phyloP scores from a whole-genome alignment of 257 asterid genomes.

The Rehmannia glutinosa region DNA sequence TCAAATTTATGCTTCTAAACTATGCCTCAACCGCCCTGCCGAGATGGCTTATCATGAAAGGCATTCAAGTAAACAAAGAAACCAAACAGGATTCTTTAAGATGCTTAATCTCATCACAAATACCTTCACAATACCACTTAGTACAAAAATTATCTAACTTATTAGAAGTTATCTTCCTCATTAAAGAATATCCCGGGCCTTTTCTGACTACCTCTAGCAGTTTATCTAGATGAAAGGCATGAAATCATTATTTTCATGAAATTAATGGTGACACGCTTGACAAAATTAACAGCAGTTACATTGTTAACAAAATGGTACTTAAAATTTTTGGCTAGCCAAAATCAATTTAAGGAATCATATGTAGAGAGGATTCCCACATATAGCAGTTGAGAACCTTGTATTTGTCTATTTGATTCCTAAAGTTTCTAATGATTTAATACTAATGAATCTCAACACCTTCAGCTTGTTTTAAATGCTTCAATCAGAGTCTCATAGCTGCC shows the following conservation, averaged over 20 bases:
- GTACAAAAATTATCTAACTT: neutral
- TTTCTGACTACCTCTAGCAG: neutral
- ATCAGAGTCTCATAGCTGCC: too few species aligned
- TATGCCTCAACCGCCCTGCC: neutral
- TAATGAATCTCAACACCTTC: neutral
- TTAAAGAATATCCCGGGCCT: neutral
- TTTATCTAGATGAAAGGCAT: neutral
- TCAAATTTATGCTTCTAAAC: neutral
- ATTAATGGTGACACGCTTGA: neutral
- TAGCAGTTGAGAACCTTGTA: too few species aligned
- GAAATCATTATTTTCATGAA: neutral
- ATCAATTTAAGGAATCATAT: too few species aligned
- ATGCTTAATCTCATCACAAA: neutral
- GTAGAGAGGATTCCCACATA: too few species aligned
- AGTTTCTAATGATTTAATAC: too few species aligned
- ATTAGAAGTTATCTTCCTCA: neutral
- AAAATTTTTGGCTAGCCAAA: too few species aligned
- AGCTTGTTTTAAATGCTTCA: too few species aligned
- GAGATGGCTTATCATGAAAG: too few species aligned
- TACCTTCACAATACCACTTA: neutral
- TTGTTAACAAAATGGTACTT: neutral
- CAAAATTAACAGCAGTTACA: neutral
- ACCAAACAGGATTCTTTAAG: neutral
- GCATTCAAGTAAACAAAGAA: neutral
- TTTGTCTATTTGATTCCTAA: too few species aligned